A percentile compares a stretch with the other conserved stretches of the same genome.
phyloP scores from a whole-genome alignment of 768 basidiomycete species.

The Polyporus arcularius region DNA sequence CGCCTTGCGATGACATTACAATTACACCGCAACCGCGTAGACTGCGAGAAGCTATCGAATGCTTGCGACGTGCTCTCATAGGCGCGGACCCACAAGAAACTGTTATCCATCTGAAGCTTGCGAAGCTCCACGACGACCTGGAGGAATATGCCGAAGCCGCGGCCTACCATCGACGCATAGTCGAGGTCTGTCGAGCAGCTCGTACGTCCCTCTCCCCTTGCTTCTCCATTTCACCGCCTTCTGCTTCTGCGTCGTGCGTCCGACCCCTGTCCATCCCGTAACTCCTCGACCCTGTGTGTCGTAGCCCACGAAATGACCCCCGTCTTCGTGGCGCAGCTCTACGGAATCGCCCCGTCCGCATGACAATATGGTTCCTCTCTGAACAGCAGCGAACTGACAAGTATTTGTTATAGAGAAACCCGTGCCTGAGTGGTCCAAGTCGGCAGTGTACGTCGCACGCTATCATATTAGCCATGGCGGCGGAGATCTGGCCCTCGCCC shows the following conservation, averaged over 20 bases:
- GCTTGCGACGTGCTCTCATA: constrained; percentile 86
- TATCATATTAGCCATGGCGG: constrained; percentile 65
- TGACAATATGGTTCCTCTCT: neutral
- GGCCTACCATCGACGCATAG: constrained; percentile 79
- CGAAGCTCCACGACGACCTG: constrained; percentile 65
- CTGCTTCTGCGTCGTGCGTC: neutral
- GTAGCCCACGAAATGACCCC: neutral
- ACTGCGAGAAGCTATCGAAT: constrained; percentile 85
- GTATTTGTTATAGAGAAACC: constrained; percentile 51
- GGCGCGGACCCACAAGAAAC: constrained; percentile 79
- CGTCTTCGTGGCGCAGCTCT: neutral
- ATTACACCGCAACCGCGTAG: constrained; percentile 41
- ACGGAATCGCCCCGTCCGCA: neutral
- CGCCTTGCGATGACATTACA: neutral
- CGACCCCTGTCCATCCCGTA: neutral
- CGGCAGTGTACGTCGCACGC: constrained; percentile 82
- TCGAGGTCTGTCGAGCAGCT: constrained; percentile 69
- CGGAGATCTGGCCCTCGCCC: constrained; percentile 70
- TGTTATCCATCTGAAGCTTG: constrained; percentile 70
- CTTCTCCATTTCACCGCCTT: neutral
- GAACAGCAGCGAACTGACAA: neutral
- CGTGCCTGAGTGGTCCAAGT: constrained; percentile 78
- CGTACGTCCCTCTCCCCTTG: constrained; percentile 25
- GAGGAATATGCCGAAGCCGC: constrained; percentile 70
- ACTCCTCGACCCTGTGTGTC: neutral